These are phyloP conservation scores for Hypoxylon sp. DNA, from an alignment of 2,329 filamentous ascomycete genomes.

Conservation along the genomic window DNA sequence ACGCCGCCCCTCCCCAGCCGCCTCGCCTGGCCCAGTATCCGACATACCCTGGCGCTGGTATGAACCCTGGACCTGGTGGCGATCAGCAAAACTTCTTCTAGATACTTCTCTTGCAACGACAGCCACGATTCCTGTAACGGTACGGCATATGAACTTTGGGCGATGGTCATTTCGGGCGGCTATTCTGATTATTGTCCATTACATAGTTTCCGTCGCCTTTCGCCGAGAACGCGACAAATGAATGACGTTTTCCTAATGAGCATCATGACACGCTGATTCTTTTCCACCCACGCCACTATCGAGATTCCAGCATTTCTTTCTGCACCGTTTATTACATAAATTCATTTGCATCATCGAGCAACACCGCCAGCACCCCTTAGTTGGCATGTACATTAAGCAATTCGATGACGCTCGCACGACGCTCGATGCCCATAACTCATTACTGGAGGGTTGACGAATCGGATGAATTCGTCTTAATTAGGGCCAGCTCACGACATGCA, in stretches of 20 bases:
- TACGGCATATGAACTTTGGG: constrained; percentile 45
- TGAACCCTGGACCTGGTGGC: constrained; percentile 31
- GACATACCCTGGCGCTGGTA: constrained; percentile 41
- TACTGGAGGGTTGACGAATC: constrained; percentile 29
- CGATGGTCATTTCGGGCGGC: constrained; percentile 35
- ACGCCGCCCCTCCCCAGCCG: constrained; percentile 42
- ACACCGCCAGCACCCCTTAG: constrained; percentile 36
- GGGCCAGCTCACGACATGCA: constrained; percentile 17
- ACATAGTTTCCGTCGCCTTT: constrained; percentile 39
- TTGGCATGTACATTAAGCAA: constrained; percentile 47
- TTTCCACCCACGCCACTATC: constrained; percentile 20
- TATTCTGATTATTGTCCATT: constrained; percentile 27
- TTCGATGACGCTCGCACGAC: constrained; percentile 41
- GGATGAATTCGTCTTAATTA: constrained; percentile 23
- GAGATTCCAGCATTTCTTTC: constrained; percentile 28
- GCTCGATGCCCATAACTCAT: constrained; percentile 28
- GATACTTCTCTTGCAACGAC: constrained; percentile 28
- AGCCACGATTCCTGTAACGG: constrained; percentile 42
- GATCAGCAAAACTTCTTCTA: constrained; percentile 48
- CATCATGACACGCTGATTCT: constrained; percentile 41
- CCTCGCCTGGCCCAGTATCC: constrained; percentile 43
- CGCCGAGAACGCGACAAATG: constrained; percentile 45
- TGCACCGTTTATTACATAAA: constrained; percentile 29
- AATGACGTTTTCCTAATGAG: constrained; percentile 46
- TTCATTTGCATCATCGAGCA: constrained; percentile 37